Conservation (phyloP, 2,329 filamentous ascomycete genomes). For the Bipolaris sorokiniana region DNA sequence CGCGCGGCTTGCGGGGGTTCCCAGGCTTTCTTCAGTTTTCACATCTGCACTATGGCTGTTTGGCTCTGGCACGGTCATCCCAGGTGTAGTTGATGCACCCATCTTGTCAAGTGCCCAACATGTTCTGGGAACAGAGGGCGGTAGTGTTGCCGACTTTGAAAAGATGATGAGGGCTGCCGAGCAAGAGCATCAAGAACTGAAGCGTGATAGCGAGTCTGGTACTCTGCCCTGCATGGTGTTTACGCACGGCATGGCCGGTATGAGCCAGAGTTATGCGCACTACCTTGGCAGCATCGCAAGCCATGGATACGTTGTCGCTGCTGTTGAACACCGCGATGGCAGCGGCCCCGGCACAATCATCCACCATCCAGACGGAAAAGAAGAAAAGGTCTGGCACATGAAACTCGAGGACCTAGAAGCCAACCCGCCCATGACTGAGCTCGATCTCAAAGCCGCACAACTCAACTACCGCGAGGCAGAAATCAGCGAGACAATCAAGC, state of each 20-base stretch:
- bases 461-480: conserved; percentile 55
- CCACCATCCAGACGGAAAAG: conserved; percentile 40
- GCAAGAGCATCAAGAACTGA: conserved; percentile 30
- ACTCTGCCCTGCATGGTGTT: conserved; percentile 54
- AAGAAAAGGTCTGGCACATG: conserved; percentile 49
- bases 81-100: conserved; percentile 53
- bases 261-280: conserved; percentile 55
- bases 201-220: conserved; percentile 35
- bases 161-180: conserved; percentile 26
- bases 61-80: conserved; percentile 51
- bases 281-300: conserved; percentile 56
- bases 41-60: conserved; percentile 52
- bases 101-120: conserved; percentile 38
- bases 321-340: conserved; percentile 56
- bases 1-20: conserved; percentile 50
- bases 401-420: conserved; percentile 42
- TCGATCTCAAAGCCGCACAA: conserved; percentile 52
- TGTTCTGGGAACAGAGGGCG: conserved; percentile 30
- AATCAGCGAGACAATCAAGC: conserved; percentile 53
- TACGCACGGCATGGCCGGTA: conserved; percentile 56
- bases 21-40: conserved; percentile 44
- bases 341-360: conserved; percentile 54
- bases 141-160: conserved; percentile 21
- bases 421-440: conserved; percentile 39
- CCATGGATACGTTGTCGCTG: conserved; percentile 54